Evolutionary conservation across 2,329 filamentous ascomycete genomes (phyloP).

Genomic region (Alternaria sp.): DNA sequence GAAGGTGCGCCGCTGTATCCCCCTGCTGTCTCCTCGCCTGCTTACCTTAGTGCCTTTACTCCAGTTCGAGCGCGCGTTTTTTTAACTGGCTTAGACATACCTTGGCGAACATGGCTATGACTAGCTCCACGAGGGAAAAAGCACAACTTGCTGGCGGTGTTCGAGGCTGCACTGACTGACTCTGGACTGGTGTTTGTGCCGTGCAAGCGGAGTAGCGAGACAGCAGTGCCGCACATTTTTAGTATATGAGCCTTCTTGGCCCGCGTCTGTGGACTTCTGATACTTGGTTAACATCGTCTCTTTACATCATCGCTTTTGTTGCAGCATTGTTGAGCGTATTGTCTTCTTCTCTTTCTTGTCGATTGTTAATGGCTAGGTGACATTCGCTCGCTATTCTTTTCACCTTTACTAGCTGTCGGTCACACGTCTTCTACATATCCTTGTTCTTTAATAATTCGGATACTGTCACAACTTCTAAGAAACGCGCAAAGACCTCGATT

Average conservation of each 20-base stretch:
- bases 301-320: conserved; percentile 6
- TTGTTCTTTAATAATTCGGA: conserved; percentile 14
- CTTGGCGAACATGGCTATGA: conserved; percentile 2
- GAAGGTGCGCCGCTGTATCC: neutral
- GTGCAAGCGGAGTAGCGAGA: conserved; percentile 15
- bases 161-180: conserved; percentile 4
- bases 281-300: neutral
- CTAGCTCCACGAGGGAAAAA: conserved; percentile 9
- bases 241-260: conserved; percentile 33
- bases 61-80: neutral
- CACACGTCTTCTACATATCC: conserved; percentile 10
- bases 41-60: neutral
- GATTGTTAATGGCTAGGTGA: conserved; percentile 20
- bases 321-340: conserved; percentile 10
- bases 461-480: conserved; percentile 3
- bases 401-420: conserved; percentile 17
- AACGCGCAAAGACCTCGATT: neutral
- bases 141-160: conserved; percentile 1
- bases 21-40: neutral
- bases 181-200: conserved; percentile 12
- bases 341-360: conserved; percentile 3
- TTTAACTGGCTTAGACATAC: neutral
- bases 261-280: conserved; percentile 11
- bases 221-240: conserved; percentile 17
- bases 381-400: conserved; percentile 19